Percentiles rank a stretch among this genome's conserved stretches.
phyloP scores from a whole-genome alignment of 768 basidiomycete genomes.

The Strobilomyces dryophilus region DNA sequence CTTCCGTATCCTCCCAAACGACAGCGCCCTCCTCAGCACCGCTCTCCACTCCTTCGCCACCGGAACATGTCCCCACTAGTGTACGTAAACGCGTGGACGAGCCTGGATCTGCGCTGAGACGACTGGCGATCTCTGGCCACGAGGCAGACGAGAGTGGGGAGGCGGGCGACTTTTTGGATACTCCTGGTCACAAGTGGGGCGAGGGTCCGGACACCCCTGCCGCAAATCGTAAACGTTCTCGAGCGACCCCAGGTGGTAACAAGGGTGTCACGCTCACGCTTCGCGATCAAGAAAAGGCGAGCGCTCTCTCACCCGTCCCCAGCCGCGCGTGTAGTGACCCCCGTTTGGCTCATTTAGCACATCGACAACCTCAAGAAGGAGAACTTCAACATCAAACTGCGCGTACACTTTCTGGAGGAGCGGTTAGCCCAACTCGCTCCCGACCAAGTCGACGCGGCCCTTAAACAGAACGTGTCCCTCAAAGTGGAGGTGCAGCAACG shows the following conservation, averaged over 20 bases:
- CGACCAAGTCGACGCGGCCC: conserved; percentile 86
- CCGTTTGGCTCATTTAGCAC: conserved; percentile 49
- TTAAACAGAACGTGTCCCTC: conserved; percentile 90
- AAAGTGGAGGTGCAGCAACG: conserved; percentile 91
- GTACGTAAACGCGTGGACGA: conserved; percentile 39
- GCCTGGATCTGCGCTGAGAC: conserved; percentile 36
- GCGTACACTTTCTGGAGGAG: conserved; percentile 94
- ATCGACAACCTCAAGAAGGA: conserved; percentile 96
- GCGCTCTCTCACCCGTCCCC: neutral
- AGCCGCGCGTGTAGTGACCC: neutral
- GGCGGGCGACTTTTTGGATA: conserved; percentile 47
- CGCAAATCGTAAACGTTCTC: conserved; percentile 43
- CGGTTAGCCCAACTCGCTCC: conserved; percentile 85
- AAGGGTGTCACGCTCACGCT: conserved; percentile 63
- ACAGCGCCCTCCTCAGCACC: conserved; percentile 51
- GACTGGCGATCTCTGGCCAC: conserved; percentile 31
- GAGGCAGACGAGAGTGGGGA: conserved; percentile 36
- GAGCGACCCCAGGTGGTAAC: conserved; percentile 23
- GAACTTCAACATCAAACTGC: conserved; percentile 94
- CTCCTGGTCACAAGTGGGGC: conserved; percentile 52
- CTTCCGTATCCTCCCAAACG: conserved; percentile 48
- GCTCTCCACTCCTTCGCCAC: conserved; percentile 48
- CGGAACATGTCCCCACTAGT: conserved; percentile 28
- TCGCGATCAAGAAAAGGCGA: conserved; percentile 94
- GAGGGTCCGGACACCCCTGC: conserved; percentile 49